A percentile compares a stretch with the other conserved stretches of the same genome.
phyloP scores from a whole-genome alignment of 1,284 basidiomycete species.

The Volvariella surrecta region DNA sequence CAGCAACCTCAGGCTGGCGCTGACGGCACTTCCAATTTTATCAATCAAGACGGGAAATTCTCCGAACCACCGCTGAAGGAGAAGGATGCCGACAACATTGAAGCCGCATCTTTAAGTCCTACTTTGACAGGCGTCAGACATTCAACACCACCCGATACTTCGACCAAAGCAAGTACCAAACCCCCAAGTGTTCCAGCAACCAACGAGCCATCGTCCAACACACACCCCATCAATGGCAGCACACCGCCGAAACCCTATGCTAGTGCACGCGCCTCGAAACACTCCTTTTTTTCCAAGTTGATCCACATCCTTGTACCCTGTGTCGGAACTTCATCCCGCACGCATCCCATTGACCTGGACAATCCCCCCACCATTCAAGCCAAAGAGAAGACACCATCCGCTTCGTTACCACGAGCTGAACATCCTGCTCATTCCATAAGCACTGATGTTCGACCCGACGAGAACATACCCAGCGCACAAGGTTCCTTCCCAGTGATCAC shows the following conservation, averaged over 20 bases:
- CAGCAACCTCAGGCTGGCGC: neutral
- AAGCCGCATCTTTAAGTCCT: neutral
- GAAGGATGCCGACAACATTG: neutral
- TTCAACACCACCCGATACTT: neutral
- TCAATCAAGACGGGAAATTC: neutral
- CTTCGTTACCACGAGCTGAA: slow-evolving; percentile 1
- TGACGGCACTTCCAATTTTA: neutral
- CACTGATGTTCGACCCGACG: neutral
- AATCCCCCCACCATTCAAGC: slow-evolving; percentile 12
- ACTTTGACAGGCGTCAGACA: neutral
- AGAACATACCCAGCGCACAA: neutral
- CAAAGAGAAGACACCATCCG: neutral
- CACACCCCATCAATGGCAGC: slow-evolving; percentile 12
- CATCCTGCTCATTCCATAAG: neutral
- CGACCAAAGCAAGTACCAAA: neutral
- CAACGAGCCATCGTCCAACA: neutral
- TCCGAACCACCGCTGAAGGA: no score
- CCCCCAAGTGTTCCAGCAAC: neutral
- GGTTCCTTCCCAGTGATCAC: neutral
- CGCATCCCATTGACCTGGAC: slow-evolving; percentile 24
- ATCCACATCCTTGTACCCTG: slow-evolving; percentile 29
- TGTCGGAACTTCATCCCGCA: slow-evolving; percentile 20
- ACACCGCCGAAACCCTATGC: slow-evolving; percentile 10
- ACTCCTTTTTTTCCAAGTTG: slow-evolving; percentile 27
- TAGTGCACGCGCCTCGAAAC: slow-evolving; percentile 12